A percentile compares a stretch with the other conserved stretches of the same genome.
Conservation (phyloP, 2,329 filamentous ascomycete species). For the Ceratocystis huliohia region DNA sequence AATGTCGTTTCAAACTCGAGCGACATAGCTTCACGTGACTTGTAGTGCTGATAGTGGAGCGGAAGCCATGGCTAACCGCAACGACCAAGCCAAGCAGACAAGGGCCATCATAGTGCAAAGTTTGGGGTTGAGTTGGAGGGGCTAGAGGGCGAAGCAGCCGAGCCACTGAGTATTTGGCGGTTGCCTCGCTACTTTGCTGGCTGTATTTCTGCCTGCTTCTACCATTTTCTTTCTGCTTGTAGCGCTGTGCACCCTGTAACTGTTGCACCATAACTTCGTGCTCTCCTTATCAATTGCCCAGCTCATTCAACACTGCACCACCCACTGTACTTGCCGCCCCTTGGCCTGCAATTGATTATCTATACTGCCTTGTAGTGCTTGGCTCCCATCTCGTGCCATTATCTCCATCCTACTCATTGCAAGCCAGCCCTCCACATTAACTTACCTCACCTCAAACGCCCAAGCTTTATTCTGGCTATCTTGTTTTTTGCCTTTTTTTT, state of each 20-base stretch:
- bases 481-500: neutral
- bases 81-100: no score
- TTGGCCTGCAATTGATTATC: neutral
- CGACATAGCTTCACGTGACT: no score
- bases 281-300: neutral
- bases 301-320: neutral
- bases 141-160: neutral
- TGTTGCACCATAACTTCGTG: neutral
- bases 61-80: no score
- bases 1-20: no score
- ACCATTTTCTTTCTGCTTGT: neutral
- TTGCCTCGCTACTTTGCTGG: neutral
- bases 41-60: no score
- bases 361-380: neutral
- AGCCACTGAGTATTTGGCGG: neutral
- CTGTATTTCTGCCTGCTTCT: neutral
- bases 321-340: neutral
- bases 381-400: neutral
- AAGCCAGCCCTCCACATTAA: neutral
- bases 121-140: neutral
- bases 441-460: constrained; percentile 6
- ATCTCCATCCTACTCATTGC: neutral
- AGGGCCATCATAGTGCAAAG: no score
- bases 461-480: neutral
- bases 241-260: neutral